phyloP scores from a whole-genome alignment of 805 yeast species.

The Pichia thaimueangensis region DNA sequence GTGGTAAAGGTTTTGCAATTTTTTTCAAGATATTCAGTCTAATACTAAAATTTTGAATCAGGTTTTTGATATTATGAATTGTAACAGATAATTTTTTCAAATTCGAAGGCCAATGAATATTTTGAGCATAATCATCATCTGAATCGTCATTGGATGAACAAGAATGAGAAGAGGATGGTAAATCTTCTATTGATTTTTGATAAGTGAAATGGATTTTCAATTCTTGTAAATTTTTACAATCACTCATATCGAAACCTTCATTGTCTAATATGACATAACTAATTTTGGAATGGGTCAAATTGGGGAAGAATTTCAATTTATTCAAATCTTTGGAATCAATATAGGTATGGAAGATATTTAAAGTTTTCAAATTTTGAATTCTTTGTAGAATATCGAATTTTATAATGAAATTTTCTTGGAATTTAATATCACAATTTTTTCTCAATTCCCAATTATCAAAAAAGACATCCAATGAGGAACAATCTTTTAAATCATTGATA shows the following conservation, averaged over 20 bases:
- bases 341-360: constrained; percentile 28
- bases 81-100: constrained; percentile 25
- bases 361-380: constrained; percentile 18
- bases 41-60: constrained; percentile 24
- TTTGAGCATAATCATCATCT: constrained; percentile 6
- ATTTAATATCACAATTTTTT: constrained; percentile 22
- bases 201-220: constrained; percentile 28
- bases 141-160: constrained; percentile 4
- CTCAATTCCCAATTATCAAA: constrained; percentile 29
- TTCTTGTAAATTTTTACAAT: constrained; percentile 24
- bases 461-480: constrained; percentile 25
- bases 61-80: constrained; percentile 25
- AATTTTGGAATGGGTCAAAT: constrained; percentile 26
- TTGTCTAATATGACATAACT: constrained; percentile 25
- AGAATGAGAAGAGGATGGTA: not conserved
- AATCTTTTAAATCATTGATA: constrained; percentile 19
- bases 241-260: constrained; percentile 25
- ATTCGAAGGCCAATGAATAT: constrained; percentile 25
- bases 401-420: constrained; percentile 21
- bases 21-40: constrained; percentile 24
- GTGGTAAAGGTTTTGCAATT: constrained; percentile 25
- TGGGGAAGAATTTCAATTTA: constrained; percentile 24
- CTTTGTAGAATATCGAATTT: constrained; percentile 17
- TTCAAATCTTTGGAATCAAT: constrained; percentile 23
- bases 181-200: constrained; percentile 16